Conservation (phyloP, 306 rosid genomes). For the Ceratonia siliqua region DNA sequence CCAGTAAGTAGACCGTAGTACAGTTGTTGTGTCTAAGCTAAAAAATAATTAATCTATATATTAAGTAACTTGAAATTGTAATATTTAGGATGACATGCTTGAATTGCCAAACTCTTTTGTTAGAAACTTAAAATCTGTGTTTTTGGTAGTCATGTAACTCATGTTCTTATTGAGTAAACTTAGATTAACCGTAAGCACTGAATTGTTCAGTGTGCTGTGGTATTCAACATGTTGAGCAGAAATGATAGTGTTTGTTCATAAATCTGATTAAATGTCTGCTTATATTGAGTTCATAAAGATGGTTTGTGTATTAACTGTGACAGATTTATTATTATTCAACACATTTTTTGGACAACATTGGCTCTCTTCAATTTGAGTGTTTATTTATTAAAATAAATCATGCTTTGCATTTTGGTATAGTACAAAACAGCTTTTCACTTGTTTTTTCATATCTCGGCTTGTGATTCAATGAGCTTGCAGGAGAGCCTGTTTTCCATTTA, state of each 20-base stretch:
- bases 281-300: not conserved
- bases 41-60: not conserved
- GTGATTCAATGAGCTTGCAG: not conserved
- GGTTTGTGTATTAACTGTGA: not conserved
- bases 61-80: not conserved
- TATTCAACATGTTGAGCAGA: not conserved
- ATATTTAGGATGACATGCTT: not conserved
- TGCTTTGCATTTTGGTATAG: not conserved
- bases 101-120: not conserved
- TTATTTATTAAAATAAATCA: not conserved
- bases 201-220: not conserved
- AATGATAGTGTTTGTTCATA: not conserved
- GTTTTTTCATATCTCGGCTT: not conserved
- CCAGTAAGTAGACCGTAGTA: not conserved
- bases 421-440: not conserved
- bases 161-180: not conserved
- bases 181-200: not conserved
- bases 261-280: not conserved
- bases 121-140: not conserved
- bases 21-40: not conserved
- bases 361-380: not conserved
- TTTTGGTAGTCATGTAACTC: no score
- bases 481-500: not conserved
- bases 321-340: not conserved
- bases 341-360: not conserved